phyloP scores from a whole-genome alignment of 2,329 filamentous ascomycete genomes.

The Aquanectria penicillioides region DNA sequence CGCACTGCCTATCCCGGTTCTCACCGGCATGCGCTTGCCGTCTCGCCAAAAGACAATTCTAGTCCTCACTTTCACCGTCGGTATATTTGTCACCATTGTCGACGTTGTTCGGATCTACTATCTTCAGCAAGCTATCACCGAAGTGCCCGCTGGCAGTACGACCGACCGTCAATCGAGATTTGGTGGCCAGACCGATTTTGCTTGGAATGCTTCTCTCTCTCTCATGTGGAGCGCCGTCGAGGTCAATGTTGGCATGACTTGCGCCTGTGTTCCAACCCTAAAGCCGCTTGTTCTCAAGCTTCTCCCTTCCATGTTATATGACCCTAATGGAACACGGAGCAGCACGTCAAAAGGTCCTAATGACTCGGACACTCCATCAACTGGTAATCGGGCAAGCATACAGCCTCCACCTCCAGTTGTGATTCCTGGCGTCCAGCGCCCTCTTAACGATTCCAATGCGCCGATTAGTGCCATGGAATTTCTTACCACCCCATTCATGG shows the following conservation, averaged over 20 bases:
- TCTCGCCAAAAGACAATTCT: slow-evolving; percentile 88
- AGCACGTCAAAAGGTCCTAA: slow-evolving; percentile 42
- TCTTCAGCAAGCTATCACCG: slow-evolving; percentile 75
- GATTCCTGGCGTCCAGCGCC: slow-evolving; percentile 27
- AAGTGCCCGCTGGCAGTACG: slow-evolving; percentile 50
- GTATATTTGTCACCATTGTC: slow-evolving; percentile 87
- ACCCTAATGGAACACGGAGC: slow-evolving; percentile 56
- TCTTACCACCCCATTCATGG: slow-evolving; percentile 54
- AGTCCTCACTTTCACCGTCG: slow-evolving; percentile 85
- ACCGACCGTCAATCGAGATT: slow-evolving; percentile 56
- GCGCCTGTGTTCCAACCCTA: slow-evolving; percentile 89
- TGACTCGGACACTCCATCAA: slow-evolving; percentile 44
- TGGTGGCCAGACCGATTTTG: slow-evolving; percentile 63
- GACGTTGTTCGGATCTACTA: slow-evolving; percentile 93
- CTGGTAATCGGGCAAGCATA: slow-evolving; percentile 35
- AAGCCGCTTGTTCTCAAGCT: slow-evolving; percentile 82
- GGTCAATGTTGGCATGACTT: slow-evolving; percentile 89
- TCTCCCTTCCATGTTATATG: slow-evolving; percentile 65
- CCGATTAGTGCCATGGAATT: slow-evolving; percentile 56
- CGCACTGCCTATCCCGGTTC: slow-evolving; percentile 85
- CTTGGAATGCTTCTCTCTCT: slow-evolving; percentile 82
- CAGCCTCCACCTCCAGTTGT: slow-evolving; percentile 39
- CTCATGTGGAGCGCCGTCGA: slow-evolving; percentile 96
- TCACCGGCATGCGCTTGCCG: slow-evolving; percentile 87
- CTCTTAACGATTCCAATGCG: slow-evolving; percentile 39